Conservation (phyloP, 768 basidiomycete genomes). For the Rossbeevera mucosa region DNA sequence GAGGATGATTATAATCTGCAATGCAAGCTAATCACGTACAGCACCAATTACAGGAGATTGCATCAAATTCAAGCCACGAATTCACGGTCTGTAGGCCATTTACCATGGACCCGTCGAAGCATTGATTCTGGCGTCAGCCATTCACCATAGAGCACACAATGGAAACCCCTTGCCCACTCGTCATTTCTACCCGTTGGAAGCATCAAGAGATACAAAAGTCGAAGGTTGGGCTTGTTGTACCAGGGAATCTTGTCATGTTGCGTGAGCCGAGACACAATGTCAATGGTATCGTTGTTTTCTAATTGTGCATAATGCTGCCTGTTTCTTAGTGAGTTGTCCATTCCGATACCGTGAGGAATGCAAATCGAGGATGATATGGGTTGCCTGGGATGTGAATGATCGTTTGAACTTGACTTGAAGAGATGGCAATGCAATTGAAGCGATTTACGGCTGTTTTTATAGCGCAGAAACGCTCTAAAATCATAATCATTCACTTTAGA, state of each 20-base stretch:
- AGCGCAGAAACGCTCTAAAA: no score
- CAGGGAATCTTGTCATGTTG: neutral
- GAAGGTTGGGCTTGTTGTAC: neutral
- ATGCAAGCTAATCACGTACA: no score
- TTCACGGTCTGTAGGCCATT: slow-evolving; percentile 58
- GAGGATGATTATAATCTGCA: slow-evolving; percentile 52
- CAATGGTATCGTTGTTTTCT: neutral
- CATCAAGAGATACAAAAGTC: neutral
- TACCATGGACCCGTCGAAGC: slow-evolving; percentile 49
- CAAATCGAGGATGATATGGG: neutral
- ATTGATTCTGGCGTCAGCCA: slow-evolving; percentile 2
- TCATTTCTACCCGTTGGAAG: neutral
- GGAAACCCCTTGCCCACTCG: neutral
- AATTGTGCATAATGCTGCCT: neutral
- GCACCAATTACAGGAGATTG: neutral
- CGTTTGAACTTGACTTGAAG: neutral
- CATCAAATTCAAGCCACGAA: slow-evolving; percentile 52
- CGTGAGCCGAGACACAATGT: neutral
- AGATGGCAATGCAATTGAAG: neutral
- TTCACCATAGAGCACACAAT: neutral
- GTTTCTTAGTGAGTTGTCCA: neutral
- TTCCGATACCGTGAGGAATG: neutral
- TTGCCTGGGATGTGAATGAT: neutral
- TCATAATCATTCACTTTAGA: no score
- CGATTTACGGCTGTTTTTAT: no score